Conservation (phyloP, 1,139 yeast genomes). For the Geotrichum carabidarum region DNA sequence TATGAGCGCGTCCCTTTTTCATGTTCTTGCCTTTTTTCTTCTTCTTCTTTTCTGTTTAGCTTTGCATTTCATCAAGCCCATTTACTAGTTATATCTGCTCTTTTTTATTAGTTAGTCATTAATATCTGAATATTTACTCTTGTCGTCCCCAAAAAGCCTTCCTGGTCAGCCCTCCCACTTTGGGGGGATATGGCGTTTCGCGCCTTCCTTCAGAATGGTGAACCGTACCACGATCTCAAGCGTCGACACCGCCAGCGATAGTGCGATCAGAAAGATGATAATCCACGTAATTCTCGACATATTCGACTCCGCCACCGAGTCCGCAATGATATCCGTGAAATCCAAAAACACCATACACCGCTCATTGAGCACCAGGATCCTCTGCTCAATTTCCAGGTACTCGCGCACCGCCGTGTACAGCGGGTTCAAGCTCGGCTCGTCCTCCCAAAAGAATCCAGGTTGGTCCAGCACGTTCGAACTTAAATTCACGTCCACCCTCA, state of each 20-base stretch:
- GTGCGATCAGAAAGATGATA: slow-evolving; percentile 73
- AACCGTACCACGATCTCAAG: slow-evolving; percentile 57
- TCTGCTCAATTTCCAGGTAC: slow-evolving; percentile 86
- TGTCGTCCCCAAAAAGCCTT: too few species aligned
- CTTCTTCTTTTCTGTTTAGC: not conserved
- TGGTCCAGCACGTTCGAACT: slow-evolving; percentile 89
- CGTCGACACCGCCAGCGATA: slow-evolving; percentile 68
- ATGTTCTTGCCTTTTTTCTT: not conserved
- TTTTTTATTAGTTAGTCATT: not conserved
- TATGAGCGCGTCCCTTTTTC: not conserved
- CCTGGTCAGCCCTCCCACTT: too few species aligned
- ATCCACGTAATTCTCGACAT: slow-evolving; percentile 90
- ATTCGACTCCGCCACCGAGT: slow-evolving; percentile 87
- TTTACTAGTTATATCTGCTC: not conserved
- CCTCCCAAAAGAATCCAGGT: slow-evolving; percentile 94
- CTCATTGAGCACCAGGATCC: slow-evolving; percentile 89
- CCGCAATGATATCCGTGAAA: slow-evolving; percentile 86
- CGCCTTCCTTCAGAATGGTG: slow-evolving; percentile 41
- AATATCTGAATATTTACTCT: too few species aligned
- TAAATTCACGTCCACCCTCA: slow-evolving; percentile 87
- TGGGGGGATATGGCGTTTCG: not conserved
- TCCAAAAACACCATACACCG: slow-evolving; percentile 91
- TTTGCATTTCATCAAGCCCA: slow-evolving; percentile 2
- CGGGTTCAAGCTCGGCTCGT: slow-evolving; percentile 93
- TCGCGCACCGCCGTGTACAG: slow-evolving; percentile 84